Conservation (phyloP, 2,329 filamentous ascomycete species). For the Penicillium italicum region DNA sequence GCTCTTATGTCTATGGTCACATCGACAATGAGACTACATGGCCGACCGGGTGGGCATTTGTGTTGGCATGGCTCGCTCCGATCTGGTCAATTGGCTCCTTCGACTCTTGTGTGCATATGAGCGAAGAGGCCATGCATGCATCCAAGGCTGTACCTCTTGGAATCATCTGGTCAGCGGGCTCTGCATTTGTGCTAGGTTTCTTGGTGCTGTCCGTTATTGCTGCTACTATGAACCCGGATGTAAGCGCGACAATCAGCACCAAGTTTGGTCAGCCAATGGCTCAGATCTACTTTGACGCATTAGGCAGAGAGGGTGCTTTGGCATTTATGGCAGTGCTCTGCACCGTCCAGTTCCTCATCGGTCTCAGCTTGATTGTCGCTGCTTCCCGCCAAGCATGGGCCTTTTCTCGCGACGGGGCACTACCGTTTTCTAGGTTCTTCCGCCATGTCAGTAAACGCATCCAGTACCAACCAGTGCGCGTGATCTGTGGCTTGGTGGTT, state of each 20-base stretch:
- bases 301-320: conserved; percentile 57
- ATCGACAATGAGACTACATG: conserved; percentile 57
- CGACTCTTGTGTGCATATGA: conserved; percentile 58
- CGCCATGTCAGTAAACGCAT: conserved; percentile 54
- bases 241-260: conserved; percentile 45
- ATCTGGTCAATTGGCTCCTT: conserved; percentile 59
- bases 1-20: conserved; percentile 54
- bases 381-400: conserved; percentile 61
- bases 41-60: conserved; percentile 57
- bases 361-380: conserved; percentile 56
- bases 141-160: conserved; percentile 58
- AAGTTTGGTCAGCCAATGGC: conserved; percentile 60
- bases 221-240: conserved; percentile 54
- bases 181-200: conserved; percentile 50
- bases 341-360: conserved; percentile 61
- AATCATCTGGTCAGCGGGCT: conserved; percentile 46
- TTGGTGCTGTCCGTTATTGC: conserved; percentile 58
- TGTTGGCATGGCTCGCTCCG: conserved; percentile 58
- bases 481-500: conserved; percentile 53
- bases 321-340: conserved; percentile 59
- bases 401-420: conserved; percentile 59
- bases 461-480: conserved; percentile 56
- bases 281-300: conserved; percentile 58
- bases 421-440: conserved; percentile 59
- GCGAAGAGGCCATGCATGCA: conserved; percentile 59